These are phyloP conservation scores for Boletus coccyginus DNA, from an alignment of 768 basidiomycete genomes.

Conservation along the genomic window DNA sequence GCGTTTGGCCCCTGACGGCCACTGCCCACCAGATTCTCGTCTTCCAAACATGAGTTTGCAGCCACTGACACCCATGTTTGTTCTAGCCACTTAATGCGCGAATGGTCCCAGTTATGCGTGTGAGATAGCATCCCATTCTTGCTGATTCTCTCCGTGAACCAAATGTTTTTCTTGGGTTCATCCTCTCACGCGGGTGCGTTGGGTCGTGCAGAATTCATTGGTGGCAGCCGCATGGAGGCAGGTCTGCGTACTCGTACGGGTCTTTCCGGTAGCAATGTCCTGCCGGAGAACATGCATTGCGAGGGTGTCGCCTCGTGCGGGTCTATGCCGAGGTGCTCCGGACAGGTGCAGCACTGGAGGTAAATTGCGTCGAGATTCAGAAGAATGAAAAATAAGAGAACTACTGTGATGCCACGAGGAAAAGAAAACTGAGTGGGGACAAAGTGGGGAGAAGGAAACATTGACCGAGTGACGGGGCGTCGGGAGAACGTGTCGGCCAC, in stretches of 20 bases:
- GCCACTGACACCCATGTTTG: background rate
- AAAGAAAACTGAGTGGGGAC: background rate
- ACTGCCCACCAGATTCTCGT: slow-evolving; percentile 32
- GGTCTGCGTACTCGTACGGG: background rate
- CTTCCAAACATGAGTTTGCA: slow-evolving; percentile 18
- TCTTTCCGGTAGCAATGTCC: background rate
- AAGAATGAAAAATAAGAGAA: background rate
- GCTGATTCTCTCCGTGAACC: background rate
- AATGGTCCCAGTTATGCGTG: background rate
- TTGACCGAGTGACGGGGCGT: background rate
- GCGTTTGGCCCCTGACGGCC: slow-evolving; percentile 31
- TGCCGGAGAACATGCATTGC: slow-evolving; percentile 12
- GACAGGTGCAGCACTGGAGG: background rate
- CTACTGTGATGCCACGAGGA: background rate
- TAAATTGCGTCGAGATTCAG: slow-evolving; percentile 3
- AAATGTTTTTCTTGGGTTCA: background rate
- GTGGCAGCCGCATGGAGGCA: background rate
- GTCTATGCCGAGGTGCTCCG: background rate
- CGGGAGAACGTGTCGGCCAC: slow-evolving; percentile 29
- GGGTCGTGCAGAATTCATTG: background rate
- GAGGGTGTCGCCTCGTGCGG: slow-evolving; percentile 1
- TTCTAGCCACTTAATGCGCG: background rate
- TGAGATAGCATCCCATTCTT: background rate
- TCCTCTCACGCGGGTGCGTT: background rate
- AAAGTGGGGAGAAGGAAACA: background rate